Percentiles rank a stretch among this genome's conserved stretches.
phyloP scores from a whole-genome alignment of 257 asterid species.

The Paraleonurus japonicus region DNA sequence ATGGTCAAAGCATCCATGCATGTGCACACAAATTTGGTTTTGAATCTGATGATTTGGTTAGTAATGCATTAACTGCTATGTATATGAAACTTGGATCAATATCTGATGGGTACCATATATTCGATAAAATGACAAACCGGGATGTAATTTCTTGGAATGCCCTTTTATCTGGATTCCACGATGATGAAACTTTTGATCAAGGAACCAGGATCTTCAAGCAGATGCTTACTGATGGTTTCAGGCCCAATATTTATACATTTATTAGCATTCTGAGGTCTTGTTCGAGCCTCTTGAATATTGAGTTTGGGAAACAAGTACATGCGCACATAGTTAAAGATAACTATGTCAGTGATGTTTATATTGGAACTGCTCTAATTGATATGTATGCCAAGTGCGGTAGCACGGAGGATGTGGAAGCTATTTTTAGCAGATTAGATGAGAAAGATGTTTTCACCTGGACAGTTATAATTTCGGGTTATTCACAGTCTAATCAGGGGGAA shows the following conservation, averaged over 20 bases:
- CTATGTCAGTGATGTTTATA: slow-evolving; percentile 36
- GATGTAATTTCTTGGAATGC: slow-evolving; percentile 81
- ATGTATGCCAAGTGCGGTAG: slow-evolving; percentile 67
- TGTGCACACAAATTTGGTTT: slow-evolving; percentile 62
- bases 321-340: slow-evolving; percentile 48
- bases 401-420: slow-evolving; percentile 52
- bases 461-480: slow-evolving; percentile 55
- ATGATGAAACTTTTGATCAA: slow-evolving; percentile 49
- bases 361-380: slow-evolving; percentile 73
- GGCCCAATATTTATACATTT: slow-evolving; percentile 69
- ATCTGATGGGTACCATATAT: slow-evolving; percentile 54
- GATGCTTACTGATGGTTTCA: slow-evolving; percentile 63
- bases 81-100: slow-evolving; percentile 62
- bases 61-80: slow-evolving; percentile 80
- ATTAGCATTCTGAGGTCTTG: slow-evolving; percentile 65
- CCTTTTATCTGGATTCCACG: slow-evolving; percentile 71
- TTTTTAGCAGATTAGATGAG: slow-evolving; percentile 51
- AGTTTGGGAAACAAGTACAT: slow-evolving; percentile 78
- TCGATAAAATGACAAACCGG: slow-evolving; percentile 42
- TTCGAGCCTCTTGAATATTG: slow-evolving; percentile 47
- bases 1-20: slow-evolving; percentile 75
- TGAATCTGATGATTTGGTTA: slow-evolving; percentile 50
- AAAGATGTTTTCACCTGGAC: slow-evolving; percentile 72
- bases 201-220: slow-evolving; percentile 49
- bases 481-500: slow-evolving; percentile 68